Evolutionary conservation across 2,329 filamentous ascomycete genomes (phyloP).

Genomic region (Aspergillus caelatus): DNA sequence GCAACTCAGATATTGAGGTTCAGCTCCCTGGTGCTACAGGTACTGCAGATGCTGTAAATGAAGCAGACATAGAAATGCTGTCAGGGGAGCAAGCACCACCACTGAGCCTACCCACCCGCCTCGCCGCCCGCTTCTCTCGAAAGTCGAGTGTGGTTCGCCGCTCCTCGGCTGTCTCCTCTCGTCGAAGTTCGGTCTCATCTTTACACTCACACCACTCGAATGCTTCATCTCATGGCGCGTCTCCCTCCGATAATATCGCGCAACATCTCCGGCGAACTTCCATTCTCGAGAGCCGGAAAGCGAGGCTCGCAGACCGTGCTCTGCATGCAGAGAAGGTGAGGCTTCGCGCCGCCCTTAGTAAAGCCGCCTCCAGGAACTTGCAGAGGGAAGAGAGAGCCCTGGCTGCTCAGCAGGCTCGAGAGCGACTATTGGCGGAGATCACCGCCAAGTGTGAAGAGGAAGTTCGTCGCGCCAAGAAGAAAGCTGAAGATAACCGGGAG

Average conservation of each 20-base stretch:
- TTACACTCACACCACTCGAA: conserved; percentile 63
- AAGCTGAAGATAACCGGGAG: conserved; percentile 68
- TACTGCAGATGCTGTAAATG: conserved; percentile 27
- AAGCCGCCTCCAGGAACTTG: conserved; percentile 58
- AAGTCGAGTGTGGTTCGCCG: conserved; percentile 57
- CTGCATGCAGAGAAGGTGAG: conserved; percentile 69
- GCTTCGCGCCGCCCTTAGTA: conserved; percentile 63
- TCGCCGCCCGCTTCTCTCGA: conserved; percentile 65
- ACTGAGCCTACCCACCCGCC: conserved; percentile 60
- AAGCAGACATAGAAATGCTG: conserved; percentile 47
- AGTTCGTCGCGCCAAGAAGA: conserved; percentile 66
- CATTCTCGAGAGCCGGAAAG: conserved; percentile 67
- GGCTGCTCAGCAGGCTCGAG: conserved; percentile 65
- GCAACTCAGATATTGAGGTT: conserved; percentile 47
- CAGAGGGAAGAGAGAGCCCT: conserved; percentile 65
- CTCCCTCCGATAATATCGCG: conserved; percentile 62
- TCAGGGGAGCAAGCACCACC: conserved; percentile 39
- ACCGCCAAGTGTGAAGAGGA: conserved; percentile 68
- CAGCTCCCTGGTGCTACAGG: conserved; percentile 40
- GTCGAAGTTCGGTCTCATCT: conserved; percentile 67
- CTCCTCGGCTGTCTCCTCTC: conserved; percentile 64
- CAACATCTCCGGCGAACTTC: conserved; percentile 67
- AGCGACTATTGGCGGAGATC: conserved; percentile 66
- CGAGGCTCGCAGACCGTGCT: conserved; percentile 64
- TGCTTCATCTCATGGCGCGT: conserved; percentile 50